A percentile compares a stretch with the other conserved stretches of the same genome.
phyloP scores from a whole-genome alignment of 257 asterid species.

The Handroanthus guayacan region DNA sequence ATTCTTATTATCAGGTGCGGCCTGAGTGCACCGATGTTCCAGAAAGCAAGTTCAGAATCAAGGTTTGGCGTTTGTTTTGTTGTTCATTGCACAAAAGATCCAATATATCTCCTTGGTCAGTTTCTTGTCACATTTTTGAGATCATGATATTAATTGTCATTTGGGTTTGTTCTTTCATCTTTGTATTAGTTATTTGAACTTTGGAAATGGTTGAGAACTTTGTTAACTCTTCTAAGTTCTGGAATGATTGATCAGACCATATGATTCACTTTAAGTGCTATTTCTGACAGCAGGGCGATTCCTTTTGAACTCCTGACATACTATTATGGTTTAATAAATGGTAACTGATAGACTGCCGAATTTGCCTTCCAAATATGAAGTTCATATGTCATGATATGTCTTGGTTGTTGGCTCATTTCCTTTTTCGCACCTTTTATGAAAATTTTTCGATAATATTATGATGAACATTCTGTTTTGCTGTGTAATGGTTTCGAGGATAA shows the following conservation, averaged over 20 bases:
- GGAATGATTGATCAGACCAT: constrained; percentile 27
- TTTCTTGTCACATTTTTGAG: neutral
- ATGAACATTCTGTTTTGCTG: constrained; percentile 1
- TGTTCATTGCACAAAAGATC: neutral
- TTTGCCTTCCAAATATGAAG: neutral
- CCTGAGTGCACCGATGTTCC: constrained; percentile 87
- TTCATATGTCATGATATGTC: neutral
- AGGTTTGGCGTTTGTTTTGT: constrained; percentile 55
- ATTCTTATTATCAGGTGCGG: constrained; percentile 82
- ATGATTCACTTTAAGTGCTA: neutral
- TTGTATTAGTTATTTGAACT: neutral
- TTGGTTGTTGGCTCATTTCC: neutral
- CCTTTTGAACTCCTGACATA: constrained; percentile 1
- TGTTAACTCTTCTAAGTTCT: neutral
- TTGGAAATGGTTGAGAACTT: constrained; percentile 14
- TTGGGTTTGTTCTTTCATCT: constrained; percentile 2
- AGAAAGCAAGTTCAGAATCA: constrained; percentile 87
- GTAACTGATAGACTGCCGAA: constrained; percentile 19
- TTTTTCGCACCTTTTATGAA: neutral
- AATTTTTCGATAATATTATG: neutral
- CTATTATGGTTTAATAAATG: constrained; percentile 17
- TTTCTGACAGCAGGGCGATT: neutral
- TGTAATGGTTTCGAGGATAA: neutral
- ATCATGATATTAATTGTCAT: constrained; percentile 7
- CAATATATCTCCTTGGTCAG: neutral